Evolutionary conservation across 2,329 filamentous ascomycete genomes (phyloP).

Genomic region (Aspergillus carbonarius): DNA sequence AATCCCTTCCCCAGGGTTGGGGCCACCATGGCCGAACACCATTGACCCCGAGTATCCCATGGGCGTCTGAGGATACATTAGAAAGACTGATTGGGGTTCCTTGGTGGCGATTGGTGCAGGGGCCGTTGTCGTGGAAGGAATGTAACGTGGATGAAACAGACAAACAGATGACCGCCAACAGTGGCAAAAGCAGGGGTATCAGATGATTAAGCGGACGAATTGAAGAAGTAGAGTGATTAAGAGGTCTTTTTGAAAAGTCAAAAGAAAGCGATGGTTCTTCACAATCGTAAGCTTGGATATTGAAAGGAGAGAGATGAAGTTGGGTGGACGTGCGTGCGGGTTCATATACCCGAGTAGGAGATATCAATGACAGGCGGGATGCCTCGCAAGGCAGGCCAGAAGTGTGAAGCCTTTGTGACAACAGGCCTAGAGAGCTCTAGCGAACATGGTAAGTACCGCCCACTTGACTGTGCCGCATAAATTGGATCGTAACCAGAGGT

Average conservation of each 20-base stretch:
- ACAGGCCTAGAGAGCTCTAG: constrained; percentile 34
- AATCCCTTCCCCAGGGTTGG: constrained; percentile 28
- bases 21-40: constrained; percentile 25
- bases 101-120: constrained; percentile 10
- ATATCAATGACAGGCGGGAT: constrained; percentile 28
- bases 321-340: constrained; percentile 18
- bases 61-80: constrained; percentile 27
- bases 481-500: constrained; percentile 25
- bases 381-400: constrained; percentile 38
- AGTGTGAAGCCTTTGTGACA: constrained; percentile 27
- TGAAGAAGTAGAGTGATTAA: neutral
- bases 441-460: constrained; percentile 28
- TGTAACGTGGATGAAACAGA: constrained; percentile 27
- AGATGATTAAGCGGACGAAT: constrained; percentile 2
- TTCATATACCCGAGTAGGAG: constrained; percentile 27
- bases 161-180: constrained; percentile 7
- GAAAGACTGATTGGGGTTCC: constrained; percentile 21
- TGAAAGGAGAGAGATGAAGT: constrained; percentile 13
- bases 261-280: neutral
- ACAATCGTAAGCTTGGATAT: constrained; percentile 1
- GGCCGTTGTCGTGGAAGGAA: constrained; percentile 15
- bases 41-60: constrained; percentile 25
- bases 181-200: constrained; percentile 9
- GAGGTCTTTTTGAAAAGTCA: neutral
- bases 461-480: constrained; percentile 31